These are phyloP conservation scores for Dipodascus albidus DNA, from an alignment of 805 yeast genomes.

Conservation along the genomic window DNA sequence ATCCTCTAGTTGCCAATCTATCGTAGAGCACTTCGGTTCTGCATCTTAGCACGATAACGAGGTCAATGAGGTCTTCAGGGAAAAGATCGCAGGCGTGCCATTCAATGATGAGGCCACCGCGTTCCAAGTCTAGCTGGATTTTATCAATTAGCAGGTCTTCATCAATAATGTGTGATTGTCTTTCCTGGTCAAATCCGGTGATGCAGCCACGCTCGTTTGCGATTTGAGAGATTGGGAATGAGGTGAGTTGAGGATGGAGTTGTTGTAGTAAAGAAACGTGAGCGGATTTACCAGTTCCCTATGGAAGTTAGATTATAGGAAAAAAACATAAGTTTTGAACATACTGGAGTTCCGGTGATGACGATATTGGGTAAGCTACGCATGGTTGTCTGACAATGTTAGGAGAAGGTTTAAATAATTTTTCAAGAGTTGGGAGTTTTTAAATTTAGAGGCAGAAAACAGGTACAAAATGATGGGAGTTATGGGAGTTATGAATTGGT, in stretches of 20 bases:
- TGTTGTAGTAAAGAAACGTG: slow-evolving; percentile 52
- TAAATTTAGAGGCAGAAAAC: too few relatives aligned
- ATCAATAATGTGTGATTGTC: slow-evolving; percentile 83
- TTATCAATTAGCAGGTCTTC: slow-evolving; percentile 80
- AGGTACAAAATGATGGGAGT: too few relatives aligned
- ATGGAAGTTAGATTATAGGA: slow-evolving; percentile 2
- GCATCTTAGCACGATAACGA: slow-evolving; percentile 80
- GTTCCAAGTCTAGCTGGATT: slow-evolving; percentile 61
- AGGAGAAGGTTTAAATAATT: not conserved
- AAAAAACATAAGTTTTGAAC: slow-evolving; percentile 10
- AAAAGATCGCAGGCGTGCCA: slow-evolving; percentile 98
- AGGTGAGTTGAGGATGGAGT: slow-evolving; percentile 38
- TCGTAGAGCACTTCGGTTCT: slow-evolving; percentile 64
- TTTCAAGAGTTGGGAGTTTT: not conserved
- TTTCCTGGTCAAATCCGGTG: slow-evolving; percentile 74
- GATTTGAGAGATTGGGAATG: slow-evolving; percentile 63
- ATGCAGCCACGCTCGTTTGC: slow-evolving; percentile 70
- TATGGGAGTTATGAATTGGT: too few relatives aligned
- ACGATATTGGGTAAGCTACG: slow-evolving; percentile 44
- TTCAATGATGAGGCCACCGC: slow-evolving; percentile 86
- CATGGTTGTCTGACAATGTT: not conserved
- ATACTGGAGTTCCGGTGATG: slow-evolving; percentile 87
- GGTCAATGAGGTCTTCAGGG: slow-evolving; percentile 85
- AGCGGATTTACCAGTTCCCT: slow-evolving; percentile 73
- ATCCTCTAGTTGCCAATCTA: slow-evolving; percentile 64